Evolutionary conservation across 2,329 filamentous ascomycete species (phyloP), one percentile per base, ranked within the genome.

Genomic region (Diaporthe amygdali): DNA sequence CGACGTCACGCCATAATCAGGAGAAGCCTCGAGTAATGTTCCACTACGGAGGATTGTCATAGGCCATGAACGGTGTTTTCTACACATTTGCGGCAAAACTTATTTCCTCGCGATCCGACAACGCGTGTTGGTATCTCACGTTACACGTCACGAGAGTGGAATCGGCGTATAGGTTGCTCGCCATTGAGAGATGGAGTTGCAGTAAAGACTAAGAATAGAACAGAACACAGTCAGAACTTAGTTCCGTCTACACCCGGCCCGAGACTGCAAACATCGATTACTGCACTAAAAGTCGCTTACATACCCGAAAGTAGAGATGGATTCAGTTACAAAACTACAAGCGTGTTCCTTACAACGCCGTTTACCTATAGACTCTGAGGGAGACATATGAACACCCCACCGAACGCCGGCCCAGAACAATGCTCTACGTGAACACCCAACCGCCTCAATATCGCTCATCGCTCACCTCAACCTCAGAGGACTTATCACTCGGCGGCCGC

Each of bases 21-120:
- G 59, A 64, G 59, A 64, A 64, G 15, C 14, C 41, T 64, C 44
- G 41, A 49, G 59, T 64, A 37, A 64, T 49, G 44, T 49, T 27
- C 59, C 59, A 37, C 44, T 17, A 17, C 41, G 30, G 59, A 64
- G 44, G 12, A 47, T 63, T 47, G 1, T 44, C 25, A 44, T 37
- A 20, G 22, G 30, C 44, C 44, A 49, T 7, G 5, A 8, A 64
- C 2, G 12, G 3, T 64, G 4, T 2, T 49, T 34, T 25, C 3
- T 8, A 46, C 8, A 22, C 5, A 9, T 17, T n/a, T n/a, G 30
- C 59, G 44, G 59, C 44, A 10, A 34, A 64, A 64, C n/a, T 3
- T 64, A 25, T 37, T 49, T 14, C 59, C 59, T 7, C 7, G 8
- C 9, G 14, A 20, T 22, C 59, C 22, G 59, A 49, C 14, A 20